Evolutionary conservation across 1,284 basidiomycete genomes (phyloP).

Genomic region (Leucoagaricus sp.): DNA sequence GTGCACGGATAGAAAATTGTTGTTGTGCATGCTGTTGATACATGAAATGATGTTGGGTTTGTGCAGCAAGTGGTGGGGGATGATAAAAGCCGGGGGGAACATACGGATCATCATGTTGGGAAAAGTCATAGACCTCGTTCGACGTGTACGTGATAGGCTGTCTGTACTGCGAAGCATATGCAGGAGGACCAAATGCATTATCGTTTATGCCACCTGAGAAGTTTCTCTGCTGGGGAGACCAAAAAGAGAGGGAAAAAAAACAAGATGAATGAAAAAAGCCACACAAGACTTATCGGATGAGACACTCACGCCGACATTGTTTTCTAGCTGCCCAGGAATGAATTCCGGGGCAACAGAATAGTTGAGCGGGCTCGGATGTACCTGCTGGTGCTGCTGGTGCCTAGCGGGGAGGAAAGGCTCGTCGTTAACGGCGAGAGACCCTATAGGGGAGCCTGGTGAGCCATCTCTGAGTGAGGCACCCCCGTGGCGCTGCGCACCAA

Average conservation of each 20-base stretch:
- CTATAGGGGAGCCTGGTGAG: slow-evolving; percentile 6
- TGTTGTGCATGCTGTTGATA: neutral
- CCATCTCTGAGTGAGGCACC: slow-evolving; percentile 4
- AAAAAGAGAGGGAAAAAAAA: neutral
- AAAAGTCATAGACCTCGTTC: neutral
- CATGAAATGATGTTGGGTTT: neutral
- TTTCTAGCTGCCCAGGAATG: neutral
- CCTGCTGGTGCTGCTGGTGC: neutral
- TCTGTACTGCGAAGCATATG: neutral
- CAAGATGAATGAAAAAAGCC: neutral
- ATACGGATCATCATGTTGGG: slow-evolving; percentile 3
- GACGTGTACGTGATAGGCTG: neutral
- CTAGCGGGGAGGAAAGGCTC: slow-evolving; percentile 10
- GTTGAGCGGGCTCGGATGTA: slow-evolving; percentile 11
- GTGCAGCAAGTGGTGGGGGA: neutral
- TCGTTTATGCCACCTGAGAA: no score
- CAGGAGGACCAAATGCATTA: no score
- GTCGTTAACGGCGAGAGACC: neutral
- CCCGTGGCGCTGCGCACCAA: slow-evolving; percentile 1
- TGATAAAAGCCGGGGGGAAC: neutral
- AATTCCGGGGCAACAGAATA: slow-evolving; percentile 8
- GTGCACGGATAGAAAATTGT: neutral
- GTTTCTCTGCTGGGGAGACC: no score
- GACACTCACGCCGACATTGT: neutral
- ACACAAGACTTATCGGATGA: neutral